A percentile compares a stretch with the other conserved stretches of the same genome.
These are phyloP conservation scores for Colletotrichum spaethianum DNA, from an alignment of 2,329 filamentous ascomycete species.

Conservation along the genomic window DNA sequence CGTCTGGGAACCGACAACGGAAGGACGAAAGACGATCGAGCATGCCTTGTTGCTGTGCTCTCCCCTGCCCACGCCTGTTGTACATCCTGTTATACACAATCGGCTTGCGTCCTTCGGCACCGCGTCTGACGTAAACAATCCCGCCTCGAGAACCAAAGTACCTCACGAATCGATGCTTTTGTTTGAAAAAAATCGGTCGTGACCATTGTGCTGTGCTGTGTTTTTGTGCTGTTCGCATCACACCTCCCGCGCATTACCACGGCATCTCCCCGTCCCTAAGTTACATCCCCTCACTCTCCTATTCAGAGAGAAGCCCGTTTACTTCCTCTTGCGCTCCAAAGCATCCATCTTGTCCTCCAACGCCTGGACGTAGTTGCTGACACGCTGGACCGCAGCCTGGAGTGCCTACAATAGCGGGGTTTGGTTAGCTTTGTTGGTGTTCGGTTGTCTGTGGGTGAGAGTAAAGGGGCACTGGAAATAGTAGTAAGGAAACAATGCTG, in stretches of 20 bases:
- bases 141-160: neutral
- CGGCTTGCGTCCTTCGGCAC: neutral
- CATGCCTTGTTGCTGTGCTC: neutral
- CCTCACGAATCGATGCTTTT: neutral
- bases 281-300: neutral
- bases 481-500: neutral
- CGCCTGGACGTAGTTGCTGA: slow-evolving; percentile 86
- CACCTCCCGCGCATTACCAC: slow-evolving; percentile 20
- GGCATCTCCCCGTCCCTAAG: neutral
- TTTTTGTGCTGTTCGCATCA: slow-evolving; percentile 32
- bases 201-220: slow-evolving; percentile 31
- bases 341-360: slow-evolving; percentile 85
- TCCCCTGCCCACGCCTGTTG: neutral
- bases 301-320: slow-evolving; percentile 40
- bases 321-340: slow-evolving; percentile 77
- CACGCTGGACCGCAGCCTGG: slow-evolving; percentile 87
- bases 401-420: slow-evolving; percentile 73
- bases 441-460: neutral
- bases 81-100: neutral
- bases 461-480: neutral
- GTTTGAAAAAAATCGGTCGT: slow-evolving; percentile 20
- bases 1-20: neutral
- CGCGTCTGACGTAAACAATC: neutral
- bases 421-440: slow-evolving; percentile 20
- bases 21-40: neutral